Evolutionary conservation across 2,329 filamentous ascomycete genomes (phyloP), one percentile per base, ranked within the genome.

Genomic region (Rhexocercosporidium sp.): DNA sequence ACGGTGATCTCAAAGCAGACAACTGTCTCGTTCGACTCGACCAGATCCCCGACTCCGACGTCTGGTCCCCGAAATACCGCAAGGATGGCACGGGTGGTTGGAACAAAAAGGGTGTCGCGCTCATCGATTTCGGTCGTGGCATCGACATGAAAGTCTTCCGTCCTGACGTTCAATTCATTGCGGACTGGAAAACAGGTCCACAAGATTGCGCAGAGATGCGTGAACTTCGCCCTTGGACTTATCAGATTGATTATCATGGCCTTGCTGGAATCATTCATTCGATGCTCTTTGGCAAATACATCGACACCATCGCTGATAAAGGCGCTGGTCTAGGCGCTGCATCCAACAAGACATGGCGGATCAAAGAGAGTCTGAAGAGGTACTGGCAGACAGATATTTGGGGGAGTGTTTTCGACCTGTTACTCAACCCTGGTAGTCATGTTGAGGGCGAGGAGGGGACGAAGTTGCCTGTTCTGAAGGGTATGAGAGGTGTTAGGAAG

Each of bases 341-440:
- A 1, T 82, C 80, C 1, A 78, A 79, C 8, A 89, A 92, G 76
- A 89, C 85, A 57, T 98, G 97, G 81, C 88, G 86, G 70, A 89
- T 97, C 71, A 87, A 91, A 61, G 95, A 97, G 79, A 87, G 84
- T 16, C 81, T 98, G 68, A 99, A 99, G 83, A 82, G 96, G 53
- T 99, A 99, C 80, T 99, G 96, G 96, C 94, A 98, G 83, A 91
- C 90, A 59, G 94, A 97, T 59, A 88, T 98, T 53, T 99, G 96
- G 96, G 81, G 77, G 1, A 89, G 92, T 68, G 89, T 91, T 57
- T 97, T 99, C 78, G 91, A 94, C 71, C 75, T 98, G 66, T 81
- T 98, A 71, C 83, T 99, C 51, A 99, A 99, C 78, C 94, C 95
- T 0, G 84, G 86, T 2, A 84, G 83, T 66, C 88, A 90, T 79